Base-by-base conservation (phyloP, 805 yeast species). In the Ogataea thermomethanolica region DNA sequence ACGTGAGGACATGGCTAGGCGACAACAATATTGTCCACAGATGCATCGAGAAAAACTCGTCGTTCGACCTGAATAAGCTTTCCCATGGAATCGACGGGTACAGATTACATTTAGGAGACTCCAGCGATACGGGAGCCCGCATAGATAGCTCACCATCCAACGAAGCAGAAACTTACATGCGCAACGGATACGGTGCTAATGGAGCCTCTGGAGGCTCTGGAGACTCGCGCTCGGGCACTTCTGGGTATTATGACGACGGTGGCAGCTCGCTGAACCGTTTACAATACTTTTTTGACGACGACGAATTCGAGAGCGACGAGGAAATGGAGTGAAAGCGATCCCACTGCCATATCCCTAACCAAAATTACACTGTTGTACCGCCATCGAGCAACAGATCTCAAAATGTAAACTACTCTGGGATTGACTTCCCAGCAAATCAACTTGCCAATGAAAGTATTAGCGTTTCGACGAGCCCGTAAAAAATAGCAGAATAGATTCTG, bases 1-100 rank as follows among this genome's bases (percentile, higher is more conserved):
- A 77, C 35, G 62, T 78, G 29, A 62, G 83, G 46, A 66, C 70
- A 2, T 59, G 57, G 46, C 14, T 64, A 21, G 60, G 69, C 25
- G 66, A 64, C 24, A 67, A 67, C 33, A 78, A 78, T 38, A 69
- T 71, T 35, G 54, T 62, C 43, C 64, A 71, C 23, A 68, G 76
- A 36, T 64, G 67, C 29, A 70, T 78, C 41, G 82, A 78, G 53
- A 72, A 74, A 50, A 53, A 55, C 25, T 58, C 65, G 2, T 46
- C 62, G 6, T 63, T 65, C 37, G 66, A 65, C 46, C 40, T 65
- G 21, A 50, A 52, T 29, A 51, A 63, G 22, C 48, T 53, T 8
- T 43, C 54, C 13, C 51, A 56, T 25, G 69, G 69, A 29, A 64
- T 65, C 12, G 69, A 65, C 42, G 69, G 69, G 11, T 65, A 65